A percentile compares a stretch with the other conserved stretches of the same genome.
phyloP scores from a whole-genome alignment of 192 early-diverging fungal species.

The Entomortierella parvispora region DNA sequence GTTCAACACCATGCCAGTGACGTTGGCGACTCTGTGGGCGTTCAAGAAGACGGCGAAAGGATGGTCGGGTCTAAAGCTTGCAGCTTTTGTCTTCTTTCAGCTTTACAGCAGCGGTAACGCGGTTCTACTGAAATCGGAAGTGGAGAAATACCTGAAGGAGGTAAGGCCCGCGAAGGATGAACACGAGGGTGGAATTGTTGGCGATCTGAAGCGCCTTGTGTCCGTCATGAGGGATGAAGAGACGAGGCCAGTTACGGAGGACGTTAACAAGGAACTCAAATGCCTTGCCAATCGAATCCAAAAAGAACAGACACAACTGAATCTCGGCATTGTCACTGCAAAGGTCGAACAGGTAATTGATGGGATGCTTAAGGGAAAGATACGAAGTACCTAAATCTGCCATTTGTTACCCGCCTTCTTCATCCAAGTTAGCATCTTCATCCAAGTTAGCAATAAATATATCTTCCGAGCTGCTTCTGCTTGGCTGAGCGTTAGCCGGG shows the following conservation, averaged over 20 bases:
- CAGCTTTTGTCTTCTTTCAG: conserved; percentile 9
- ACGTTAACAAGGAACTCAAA: conserved; percentile 15
- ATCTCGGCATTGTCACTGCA: too few species aligned
- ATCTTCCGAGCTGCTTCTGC: too few species aligned
- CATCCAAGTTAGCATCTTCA: too few species aligned
- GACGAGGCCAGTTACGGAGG: conserved; percentile 3
- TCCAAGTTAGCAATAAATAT: too few species aligned
- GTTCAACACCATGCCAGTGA: neutral
- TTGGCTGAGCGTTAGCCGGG: too few species aligned
- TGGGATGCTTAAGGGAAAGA: too few species aligned
- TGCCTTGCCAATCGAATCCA: conserved; percentile 6
- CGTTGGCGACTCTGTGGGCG: conserved; percentile 9
- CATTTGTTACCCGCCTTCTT: too few species aligned
- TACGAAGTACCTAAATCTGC: too few species aligned
- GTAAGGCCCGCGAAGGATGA: neutral
- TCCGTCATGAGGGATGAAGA: conserved; percentile 10
- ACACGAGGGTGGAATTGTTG: neutral
- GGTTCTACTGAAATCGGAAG: conserved; percentile 7
- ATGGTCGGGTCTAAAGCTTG: conserved; percentile 10
- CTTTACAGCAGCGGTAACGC: neutral
- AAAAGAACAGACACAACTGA: too few species aligned
- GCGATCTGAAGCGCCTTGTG: conserved; percentile 1
- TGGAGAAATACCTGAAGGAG: neutral
- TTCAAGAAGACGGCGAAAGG: conserved; percentile 9
- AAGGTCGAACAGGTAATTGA: too few species aligned